phyloP scores from a whole-genome alignment of 805 yeast species.

The Candida incommunis region DNA sequence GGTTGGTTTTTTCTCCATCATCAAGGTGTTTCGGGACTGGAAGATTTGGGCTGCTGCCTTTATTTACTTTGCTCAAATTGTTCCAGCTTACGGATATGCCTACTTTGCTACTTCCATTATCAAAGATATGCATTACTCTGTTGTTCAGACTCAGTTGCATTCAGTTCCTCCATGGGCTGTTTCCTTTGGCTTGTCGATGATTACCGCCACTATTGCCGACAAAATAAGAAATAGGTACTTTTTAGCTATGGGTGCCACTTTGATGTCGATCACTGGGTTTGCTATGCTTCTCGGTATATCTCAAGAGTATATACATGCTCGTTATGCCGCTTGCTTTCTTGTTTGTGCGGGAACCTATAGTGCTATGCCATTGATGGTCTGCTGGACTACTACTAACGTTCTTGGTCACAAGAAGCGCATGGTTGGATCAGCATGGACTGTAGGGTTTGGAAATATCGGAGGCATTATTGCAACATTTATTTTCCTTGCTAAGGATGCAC shows the following conservation, averaged over 20 bases:
- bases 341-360: constrained; percentile 44
- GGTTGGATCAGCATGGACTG: constrained; percentile 44
- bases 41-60: constrained; percentile 43
- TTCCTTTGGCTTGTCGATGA: constrained; percentile 55
- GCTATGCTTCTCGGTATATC: constrained; percentile 38
- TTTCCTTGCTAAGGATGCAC: constrained; percentile 41
- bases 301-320: constrained; percentile 24
- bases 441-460: constrained; percentile 64
- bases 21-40: constrained; percentile 42
- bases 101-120: constrained; percentile 60
- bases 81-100: constrained; percentile 68
- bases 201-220: constrained; percentile 54
- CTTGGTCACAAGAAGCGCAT: constrained; percentile 50
- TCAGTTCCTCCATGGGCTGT: constrained; percentile 78
- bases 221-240: constrained; percentile 24
- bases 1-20: constrained; percentile 32
- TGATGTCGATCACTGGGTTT: constrained; percentile 38
- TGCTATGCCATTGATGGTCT: constrained; percentile 54
- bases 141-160: constrained; percentile 62
- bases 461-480: constrained; percentile 52
- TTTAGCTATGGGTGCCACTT: constrained; percentile 13
- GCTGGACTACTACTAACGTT: constrained; percentile 52
- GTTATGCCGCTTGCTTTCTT: constrained; percentile 54
- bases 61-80: constrained; percentile 48
- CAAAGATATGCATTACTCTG: constrained; percentile 45